Conservation (phyloP, 225 moss, liverwort and hornwort species). For the Neckera pumila region DNA sequence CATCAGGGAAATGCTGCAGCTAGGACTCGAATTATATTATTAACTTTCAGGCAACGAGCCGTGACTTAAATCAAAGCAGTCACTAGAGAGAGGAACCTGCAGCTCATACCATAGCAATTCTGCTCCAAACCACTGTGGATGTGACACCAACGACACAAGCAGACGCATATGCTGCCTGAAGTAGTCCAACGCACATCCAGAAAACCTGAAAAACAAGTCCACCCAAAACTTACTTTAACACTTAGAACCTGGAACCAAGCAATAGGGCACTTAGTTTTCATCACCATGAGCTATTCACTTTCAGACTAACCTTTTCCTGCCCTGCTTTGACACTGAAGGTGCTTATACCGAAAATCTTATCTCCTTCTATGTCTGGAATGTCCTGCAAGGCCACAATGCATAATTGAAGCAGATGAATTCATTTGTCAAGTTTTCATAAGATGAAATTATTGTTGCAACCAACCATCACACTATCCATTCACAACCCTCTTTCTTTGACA, state of each 20-base stretch:
- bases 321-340: slow-evolving; percentile 82
- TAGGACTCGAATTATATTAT: background rate
- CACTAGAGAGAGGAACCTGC: background rate
- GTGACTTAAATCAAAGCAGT: background rate
- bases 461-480: background rate
- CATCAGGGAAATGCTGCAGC: background rate
- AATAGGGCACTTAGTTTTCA: background rate
- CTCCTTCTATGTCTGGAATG: slow-evolving; percentile 93
- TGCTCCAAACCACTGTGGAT: slow-evolving; percentile 46
- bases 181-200: slow-evolving; percentile 83
- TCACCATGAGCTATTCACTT: background rate
- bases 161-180: slow-evolving; percentile 66
- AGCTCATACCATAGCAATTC: slow-evolving; percentile 56
- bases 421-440: background rate
- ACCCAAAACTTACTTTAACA: background rate
- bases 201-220: slow-evolving; percentile 40
- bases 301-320: slow-evolving; percentile 40
- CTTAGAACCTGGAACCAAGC: background rate
- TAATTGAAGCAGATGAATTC: background rate
- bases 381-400: slow-evolving; percentile 43
- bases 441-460: background rate
- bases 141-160: slow-evolving; percentile 62
- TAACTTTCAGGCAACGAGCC: background rate
- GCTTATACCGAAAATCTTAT: slow-evolving; percentile 74
- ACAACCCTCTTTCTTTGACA: background rate